Percentiles rank a stretch among this genome's conserved stretches.
These are phyloP conservation scores for Claviceps maximensis DNA, from an alignment of 2,329 filamentous ascomycete genomes.

Conservation along the genomic window DNA sequence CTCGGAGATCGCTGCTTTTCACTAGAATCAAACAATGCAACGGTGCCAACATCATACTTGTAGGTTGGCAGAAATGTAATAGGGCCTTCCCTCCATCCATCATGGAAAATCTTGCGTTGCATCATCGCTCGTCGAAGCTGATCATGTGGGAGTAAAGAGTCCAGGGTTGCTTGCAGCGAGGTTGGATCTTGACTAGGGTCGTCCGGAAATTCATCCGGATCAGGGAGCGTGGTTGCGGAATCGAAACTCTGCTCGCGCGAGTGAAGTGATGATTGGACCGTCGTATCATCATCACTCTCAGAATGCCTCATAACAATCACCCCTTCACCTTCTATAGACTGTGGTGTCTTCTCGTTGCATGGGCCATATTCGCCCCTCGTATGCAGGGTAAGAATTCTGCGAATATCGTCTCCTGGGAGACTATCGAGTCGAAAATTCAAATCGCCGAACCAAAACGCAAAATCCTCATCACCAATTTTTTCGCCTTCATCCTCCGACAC, in stretches of 20 bases:
- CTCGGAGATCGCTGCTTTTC: conserved; percentile 88
- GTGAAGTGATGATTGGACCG: conserved; percentile 19
- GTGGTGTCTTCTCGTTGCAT: conserved; percentile 24
- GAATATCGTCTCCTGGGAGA: conserved; percentile 80
- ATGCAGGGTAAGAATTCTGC: conserved; percentile 70
- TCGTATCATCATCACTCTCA: conserved; percentile 36
- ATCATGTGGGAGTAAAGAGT: conserved; percentile 80
- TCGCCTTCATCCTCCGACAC: conserved; percentile 53
- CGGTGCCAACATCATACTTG: conserved; percentile 93
- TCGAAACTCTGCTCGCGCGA: conserved; percentile 25
- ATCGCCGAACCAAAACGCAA: conserved; percentile 93
- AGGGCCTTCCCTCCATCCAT: conserved; percentile 81
- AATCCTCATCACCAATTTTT: conserved; percentile 77
- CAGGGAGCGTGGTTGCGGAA: conserved; percentile 34
- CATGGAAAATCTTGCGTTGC: conserved; percentile 67
- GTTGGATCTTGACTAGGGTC: conserved; percentile 66
- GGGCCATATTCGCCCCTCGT: conserved; percentile 63
- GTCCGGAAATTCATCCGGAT: conserved; percentile 52
- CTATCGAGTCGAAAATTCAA: conserved; percentile 87
- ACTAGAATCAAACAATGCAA: conserved; percentile 85
- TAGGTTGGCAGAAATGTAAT: conserved; percentile 90
- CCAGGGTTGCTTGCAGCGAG: conserved; percentile 76
- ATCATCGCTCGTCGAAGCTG: conserved; percentile 67
- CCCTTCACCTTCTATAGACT: conserved; percentile 30
- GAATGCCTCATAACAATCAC: conserved; percentile 33